A percentile compares a stretch with the other conserved stretches of the same genome.
Conservation (phyloP, 2,329 filamentous ascomycete genomes). For the Colletotrichum sp. region DNA sequence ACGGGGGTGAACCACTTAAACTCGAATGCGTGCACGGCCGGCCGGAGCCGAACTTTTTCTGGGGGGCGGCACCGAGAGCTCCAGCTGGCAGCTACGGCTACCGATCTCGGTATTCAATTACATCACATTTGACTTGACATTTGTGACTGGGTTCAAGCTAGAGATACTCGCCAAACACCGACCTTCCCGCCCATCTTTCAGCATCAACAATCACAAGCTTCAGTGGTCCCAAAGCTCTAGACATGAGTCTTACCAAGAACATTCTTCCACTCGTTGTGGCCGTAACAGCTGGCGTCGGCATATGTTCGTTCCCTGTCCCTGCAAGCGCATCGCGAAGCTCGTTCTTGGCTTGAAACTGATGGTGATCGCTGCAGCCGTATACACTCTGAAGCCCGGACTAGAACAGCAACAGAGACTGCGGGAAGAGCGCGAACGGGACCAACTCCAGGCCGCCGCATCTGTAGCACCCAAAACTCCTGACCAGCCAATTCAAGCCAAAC, state of each 20-base stretch:
- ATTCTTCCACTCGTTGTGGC: conserved; percentile 4
- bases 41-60: background rate
- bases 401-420: conserved; percentile 11
- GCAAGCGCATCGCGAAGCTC: background rate
- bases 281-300: conserved; percentile 7
- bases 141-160: background rate
- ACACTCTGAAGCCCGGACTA: conserved; percentile 8
- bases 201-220: background rate
- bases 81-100: background rate
- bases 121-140: background rate
- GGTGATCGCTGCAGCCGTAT: background rate
- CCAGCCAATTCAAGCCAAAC: background rate
- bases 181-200: background rate
- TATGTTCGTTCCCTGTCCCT: background rate
- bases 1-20: conserved; percentile 10
- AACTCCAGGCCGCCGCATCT: background rate
- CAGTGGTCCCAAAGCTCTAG: background rate
- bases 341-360: background rate
- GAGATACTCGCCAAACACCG: background rate
- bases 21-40: background rate
- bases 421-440: background rate
- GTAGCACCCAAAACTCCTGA: background rate
- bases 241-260: conserved; percentile 10
- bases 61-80: background rate
- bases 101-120: background rate